Conservation (phyloP, 768 basidiomycete genomes). For the Russula earlei region DNA sequence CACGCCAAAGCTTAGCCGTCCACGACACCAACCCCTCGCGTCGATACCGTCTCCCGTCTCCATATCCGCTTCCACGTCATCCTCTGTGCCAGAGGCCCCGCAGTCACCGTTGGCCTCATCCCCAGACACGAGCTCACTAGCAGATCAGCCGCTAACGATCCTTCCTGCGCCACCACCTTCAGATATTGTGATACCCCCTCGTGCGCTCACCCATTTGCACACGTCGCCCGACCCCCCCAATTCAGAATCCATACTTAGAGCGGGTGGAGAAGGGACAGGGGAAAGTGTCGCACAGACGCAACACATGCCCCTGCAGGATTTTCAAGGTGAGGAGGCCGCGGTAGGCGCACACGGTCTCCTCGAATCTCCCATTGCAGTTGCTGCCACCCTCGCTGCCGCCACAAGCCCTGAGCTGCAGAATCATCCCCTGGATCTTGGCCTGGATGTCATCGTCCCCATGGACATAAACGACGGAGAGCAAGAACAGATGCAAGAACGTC, state of each 20-base stretch:
- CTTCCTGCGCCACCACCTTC: neutral
- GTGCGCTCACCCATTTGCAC: conserved; percentile 4
- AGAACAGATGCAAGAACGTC: neutral
- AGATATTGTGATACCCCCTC: neutral
- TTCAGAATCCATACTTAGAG: neutral
- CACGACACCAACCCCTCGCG: neutral
- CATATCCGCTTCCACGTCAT: neutral
- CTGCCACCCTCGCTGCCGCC: neutral
- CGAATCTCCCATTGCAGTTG: neutral
- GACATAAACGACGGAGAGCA: neutral
- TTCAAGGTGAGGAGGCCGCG: conserved; percentile 8
- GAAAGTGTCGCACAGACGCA: neutral
- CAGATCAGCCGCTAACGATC: neutral
- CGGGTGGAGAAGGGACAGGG: no score
- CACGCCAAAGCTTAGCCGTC: neutral
- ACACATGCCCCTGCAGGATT: neutral
- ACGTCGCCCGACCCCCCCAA: neutral
- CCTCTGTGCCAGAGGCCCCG: neutral
- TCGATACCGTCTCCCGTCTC: neutral
- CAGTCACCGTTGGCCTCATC: neutral
- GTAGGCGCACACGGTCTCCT: conserved; percentile 11
- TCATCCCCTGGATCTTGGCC: neutral
- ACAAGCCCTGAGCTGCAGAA: neutral
- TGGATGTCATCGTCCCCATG: neutral
- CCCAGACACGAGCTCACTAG: neutral